Percentiles rank a stretch among this genome's conserved stretches.
Conservation (phyloP, 208 protist species). For the Acanthamoeba rhysodes region DNA sequence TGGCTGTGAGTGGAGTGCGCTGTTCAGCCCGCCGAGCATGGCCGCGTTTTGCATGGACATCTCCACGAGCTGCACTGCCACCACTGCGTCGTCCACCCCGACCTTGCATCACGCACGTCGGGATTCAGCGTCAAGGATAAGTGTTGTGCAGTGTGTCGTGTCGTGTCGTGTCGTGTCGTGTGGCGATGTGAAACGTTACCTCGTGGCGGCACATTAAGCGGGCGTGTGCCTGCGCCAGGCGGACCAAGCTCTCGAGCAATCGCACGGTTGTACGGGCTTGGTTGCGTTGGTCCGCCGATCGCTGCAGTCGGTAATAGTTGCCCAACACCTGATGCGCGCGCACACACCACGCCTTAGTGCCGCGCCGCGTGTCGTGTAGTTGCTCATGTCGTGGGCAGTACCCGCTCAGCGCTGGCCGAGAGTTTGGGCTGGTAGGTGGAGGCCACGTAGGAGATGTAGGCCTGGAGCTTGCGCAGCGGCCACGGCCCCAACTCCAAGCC, state of each 20-base stretch:
- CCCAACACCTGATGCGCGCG: neutral
- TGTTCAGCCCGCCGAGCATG: conserved; percentile 68
- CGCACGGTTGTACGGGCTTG: conserved; percentile 98
- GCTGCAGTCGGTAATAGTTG: neutral
- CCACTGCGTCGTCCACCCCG: conserved; percentile 87
- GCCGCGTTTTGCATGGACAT: conserved; percentile 82
- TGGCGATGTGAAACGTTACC: conserved; percentile 90
- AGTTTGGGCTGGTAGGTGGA: conserved; percentile 95
- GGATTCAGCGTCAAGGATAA: conserved; percentile 73
- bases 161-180: neutral
- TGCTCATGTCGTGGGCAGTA: conserved; percentile 91
- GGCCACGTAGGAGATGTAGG: conserved; percentile 99
- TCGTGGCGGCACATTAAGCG: conserved; percentile 91
- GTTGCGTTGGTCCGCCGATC: conserved; percentile 84
- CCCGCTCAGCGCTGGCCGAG: conserved; percentile 95
- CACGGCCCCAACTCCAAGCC: conserved; percentile 89
- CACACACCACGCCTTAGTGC: neutral
- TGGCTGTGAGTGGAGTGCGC: conserved; percentile 85
- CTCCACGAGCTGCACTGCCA: conserved; percentile 88
- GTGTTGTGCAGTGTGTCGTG: conserved; percentile 90
- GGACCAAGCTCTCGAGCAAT: conserved; percentile 99
- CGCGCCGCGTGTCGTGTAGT: too few relatives aligned
- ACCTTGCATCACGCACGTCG: conserved; percentile 88
- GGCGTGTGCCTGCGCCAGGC: conserved; percentile 98
- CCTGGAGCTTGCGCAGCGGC: conserved; percentile 95